Conservation (phyloP, 148 eudicot species). For the Rhododendron mucronatum region DNA sequence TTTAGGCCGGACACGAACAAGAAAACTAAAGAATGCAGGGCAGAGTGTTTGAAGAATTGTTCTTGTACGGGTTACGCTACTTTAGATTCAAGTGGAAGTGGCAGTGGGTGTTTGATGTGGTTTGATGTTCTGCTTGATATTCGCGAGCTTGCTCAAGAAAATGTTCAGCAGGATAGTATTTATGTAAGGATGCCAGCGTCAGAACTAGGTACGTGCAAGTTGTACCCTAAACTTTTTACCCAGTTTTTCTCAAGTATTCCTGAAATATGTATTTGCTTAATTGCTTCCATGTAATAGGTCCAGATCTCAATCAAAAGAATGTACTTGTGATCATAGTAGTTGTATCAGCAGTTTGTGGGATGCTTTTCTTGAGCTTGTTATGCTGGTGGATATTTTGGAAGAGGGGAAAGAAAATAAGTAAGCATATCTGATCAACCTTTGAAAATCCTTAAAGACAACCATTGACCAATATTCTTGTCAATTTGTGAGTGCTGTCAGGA, state of each 20-base stretch:
- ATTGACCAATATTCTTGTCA: too few species aligned
- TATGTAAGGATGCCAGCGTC: slow-evolving; percentile 7
- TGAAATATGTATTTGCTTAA: background rate
- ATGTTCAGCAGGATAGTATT: background rate
- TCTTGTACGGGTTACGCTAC: slow-evolving; percentile 17
- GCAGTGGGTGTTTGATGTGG: slow-evolving; percentile 15
- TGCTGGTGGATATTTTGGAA: too few species aligned
- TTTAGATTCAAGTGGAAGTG: background rate
- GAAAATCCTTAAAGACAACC: background rate
- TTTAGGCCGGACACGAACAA: background rate
- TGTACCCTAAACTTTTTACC: background rate
- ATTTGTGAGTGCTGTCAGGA: too few species aligned
- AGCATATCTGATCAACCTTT: background rate
- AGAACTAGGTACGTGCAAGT: slow-evolving; percentile 6
- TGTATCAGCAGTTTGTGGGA: too few species aligned
- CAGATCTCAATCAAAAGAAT: background rate
- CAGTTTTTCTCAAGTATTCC: background rate
- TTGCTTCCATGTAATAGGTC: background rate
- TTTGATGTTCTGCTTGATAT: slow-evolving; percentile 15
- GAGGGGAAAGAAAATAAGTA: too few species aligned
- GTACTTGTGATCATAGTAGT: background rate
- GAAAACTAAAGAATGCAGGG: slow-evolving; percentile 7
- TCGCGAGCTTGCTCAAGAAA: background rate
- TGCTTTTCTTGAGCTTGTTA: too few species aligned
- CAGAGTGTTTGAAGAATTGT: slow-evolving; percentile 12